phyloP scores from a whole-genome alignment of 2,329 filamentous ascomycete genomes.

The Venturia carpophila region DNA sequence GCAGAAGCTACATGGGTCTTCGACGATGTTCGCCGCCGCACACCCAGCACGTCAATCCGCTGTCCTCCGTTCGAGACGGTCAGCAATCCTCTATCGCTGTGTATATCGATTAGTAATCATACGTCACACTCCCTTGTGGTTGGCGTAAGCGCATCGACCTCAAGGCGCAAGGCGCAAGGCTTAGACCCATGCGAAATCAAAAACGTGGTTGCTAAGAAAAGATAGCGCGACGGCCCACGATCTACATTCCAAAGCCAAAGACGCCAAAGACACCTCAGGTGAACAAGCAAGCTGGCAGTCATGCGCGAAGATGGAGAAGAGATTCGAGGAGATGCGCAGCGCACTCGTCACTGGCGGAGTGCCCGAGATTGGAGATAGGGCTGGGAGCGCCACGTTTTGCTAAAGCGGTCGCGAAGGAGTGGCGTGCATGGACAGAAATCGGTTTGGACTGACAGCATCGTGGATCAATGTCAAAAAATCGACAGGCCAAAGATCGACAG shows the following conservation, averaged over 20 bases:
- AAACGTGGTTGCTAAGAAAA: conserved; percentile 10
- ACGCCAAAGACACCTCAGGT: conserved; percentile 5
- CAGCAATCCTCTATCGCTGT: background rate
- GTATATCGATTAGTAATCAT: background rate
- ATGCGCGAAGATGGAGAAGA: background rate
- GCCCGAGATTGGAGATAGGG: background rate
- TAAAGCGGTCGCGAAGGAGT: background rate
- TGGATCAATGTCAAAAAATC: background rate
- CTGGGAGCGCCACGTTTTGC: background rate
- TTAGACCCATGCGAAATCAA: background rate
- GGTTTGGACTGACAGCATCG: background rate
- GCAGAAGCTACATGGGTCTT: background rate
- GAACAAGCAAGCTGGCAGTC: conserved; percentile 6
- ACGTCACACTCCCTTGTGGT: background rate
- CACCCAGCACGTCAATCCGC: background rate
- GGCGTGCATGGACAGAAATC: background rate
- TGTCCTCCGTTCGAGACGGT: background rate
- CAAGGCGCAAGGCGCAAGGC: background rate
- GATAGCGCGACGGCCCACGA: background rate
- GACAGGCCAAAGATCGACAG: background rate
- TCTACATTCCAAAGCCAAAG: background rate
- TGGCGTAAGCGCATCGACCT: background rate
- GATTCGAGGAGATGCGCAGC: background rate
- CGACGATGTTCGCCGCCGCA: background rate
- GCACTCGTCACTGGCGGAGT: background rate